phyloP scores from a whole-genome alignment of 352 stramenopile species.

The Phytophthora sojae region DNA sequence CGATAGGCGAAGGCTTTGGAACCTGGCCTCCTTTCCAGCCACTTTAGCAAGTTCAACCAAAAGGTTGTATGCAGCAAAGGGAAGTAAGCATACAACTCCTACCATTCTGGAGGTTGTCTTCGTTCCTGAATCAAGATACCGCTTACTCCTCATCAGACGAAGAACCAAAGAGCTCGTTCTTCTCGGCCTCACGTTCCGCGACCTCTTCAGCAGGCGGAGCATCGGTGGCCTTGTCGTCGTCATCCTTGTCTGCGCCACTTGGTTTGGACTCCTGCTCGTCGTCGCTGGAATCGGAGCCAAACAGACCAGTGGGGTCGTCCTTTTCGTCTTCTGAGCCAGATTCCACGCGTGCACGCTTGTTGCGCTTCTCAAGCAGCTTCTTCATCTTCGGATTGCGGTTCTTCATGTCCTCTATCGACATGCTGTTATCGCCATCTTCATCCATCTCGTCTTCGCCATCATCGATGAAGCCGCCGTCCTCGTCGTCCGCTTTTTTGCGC shows the following conservation, averaged over 20 bases:
- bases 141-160: constrained; percentile 82
- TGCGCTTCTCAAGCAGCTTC: constrained; percentile 86
- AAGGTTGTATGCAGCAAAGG: constrained; percentile 12
- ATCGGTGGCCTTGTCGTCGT: constrained; percentile 11
- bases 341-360: constrained; percentile 66
- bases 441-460: constrained; percentile 64
- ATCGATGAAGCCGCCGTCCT: constrained; percentile 78
- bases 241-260: constrained; percentile 23
- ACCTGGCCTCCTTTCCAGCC: background rate
- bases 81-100: background rate
- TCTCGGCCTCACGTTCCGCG: constrained; percentile 58
- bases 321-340: constrained; percentile 77
- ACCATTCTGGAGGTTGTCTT: constrained; percentile 5
- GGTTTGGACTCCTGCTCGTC: constrained; percentile 52
- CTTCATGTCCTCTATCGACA: constrained; percentile 93
- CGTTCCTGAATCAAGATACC: background rate
- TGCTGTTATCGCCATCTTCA: constrained; percentile 66
- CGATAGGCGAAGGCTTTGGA: background rate
- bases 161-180: constrained; percentile 88
- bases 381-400: constrained; percentile 90
- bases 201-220: constrained; percentile 21
- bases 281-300: constrained; percentile 88
- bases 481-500: constrained; percentile 76
- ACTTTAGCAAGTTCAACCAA: constrained; percentile 10
- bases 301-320: constrained; percentile 67